These are phyloP conservation scores for Dacryopinax primogenitus DNA, from an alignment of 768 basidiomycete genomes.

Conservation along the genomic window DNA sequence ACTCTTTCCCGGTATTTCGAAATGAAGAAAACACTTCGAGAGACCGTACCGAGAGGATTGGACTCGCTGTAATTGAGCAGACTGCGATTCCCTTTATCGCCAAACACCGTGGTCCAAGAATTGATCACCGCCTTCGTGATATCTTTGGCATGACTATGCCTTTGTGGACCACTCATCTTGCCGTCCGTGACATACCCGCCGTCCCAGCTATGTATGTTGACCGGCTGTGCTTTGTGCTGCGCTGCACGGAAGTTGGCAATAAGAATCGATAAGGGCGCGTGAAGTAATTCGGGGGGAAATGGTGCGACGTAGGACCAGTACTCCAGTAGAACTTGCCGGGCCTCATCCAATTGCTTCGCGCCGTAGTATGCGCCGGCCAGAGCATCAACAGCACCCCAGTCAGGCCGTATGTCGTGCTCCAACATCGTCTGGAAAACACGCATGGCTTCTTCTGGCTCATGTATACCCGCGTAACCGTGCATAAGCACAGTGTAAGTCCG, in stretches of 20 bases:
- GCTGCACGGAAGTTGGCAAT: conserved; percentile 38
- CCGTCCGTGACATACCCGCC: conserved; percentile 12
- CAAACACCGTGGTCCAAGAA: conserved; percentile 34
- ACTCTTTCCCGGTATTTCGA: not conserved
- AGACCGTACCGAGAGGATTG: not conserved
- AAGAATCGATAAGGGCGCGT: conserved; percentile 37
- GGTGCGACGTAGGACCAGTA: conserved; percentile 55
- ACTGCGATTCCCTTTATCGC: not conserved
- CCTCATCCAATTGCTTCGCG: conserved; percentile 39
- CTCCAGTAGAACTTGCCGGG: conserved; percentile 41
- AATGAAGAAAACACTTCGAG: not conserved
- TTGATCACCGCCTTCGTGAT: conserved; percentile 22
- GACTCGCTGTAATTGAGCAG: not conserved
- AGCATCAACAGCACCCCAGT: conserved; percentile 58
- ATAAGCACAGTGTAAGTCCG: conserved; percentile 71
- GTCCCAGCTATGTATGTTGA: not conserved
- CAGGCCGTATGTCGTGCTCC: conserved; percentile 47
- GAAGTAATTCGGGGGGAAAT: conserved; percentile 40
- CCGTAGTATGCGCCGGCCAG: conserved; percentile 54
- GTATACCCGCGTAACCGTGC: conserved; percentile 50
- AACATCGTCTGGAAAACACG: conserved; percentile 52
- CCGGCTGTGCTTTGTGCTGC: conserved; percentile 18
- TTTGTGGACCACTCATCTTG: conserved; percentile 26
- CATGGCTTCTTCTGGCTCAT: conserved; percentile 42
- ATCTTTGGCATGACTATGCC: conserved; percentile 28